phyloP scores from a whole-genome alignment of 139 green algal species.

The Microglena sp. region DNA sequence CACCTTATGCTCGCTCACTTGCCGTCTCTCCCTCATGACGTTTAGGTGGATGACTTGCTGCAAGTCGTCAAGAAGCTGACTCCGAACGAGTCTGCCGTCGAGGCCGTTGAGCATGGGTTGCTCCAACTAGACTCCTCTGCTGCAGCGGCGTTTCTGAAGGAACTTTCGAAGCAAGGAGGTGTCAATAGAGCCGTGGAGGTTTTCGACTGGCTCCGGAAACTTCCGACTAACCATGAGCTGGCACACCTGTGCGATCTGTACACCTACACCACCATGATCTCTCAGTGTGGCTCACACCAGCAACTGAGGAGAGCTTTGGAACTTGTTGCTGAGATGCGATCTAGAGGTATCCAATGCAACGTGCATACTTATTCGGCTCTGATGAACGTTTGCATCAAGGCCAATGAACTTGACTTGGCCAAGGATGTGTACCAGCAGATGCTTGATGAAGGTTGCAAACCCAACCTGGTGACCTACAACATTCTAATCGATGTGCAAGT shows the following conservation, averaged over 20 bases:
- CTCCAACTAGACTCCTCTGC: conserved; percentile 65
- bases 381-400: conserved; percentile 75
- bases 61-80: conserved; percentile 30
- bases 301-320: conserved; percentile 57
- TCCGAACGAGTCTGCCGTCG: conserved; percentile 30
- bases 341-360: conserved; percentile 49
- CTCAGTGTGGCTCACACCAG: conserved; percentile 51
- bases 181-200: conserved; percentile 53
- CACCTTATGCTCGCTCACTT: neutral
- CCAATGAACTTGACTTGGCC: conserved; percentile 55
- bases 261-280: conserved; percentile 83
- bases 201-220: conserved; percentile 74
- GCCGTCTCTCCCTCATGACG: neutral
- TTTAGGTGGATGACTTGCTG: conserved; percentile 34
- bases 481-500: conserved; percentile 63
- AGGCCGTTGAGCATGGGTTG: conserved; percentile 43
- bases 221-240: conserved; percentile 45
- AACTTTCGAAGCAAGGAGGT: conserved; percentile 56
- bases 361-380: conserved; percentile 67
- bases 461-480: conserved; percentile 72
- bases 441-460: conserved; percentile 46
- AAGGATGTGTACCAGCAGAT: conserved; percentile 60
- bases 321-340: conserved; percentile 65
- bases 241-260: conserved; percentile 70
- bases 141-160: conserved; percentile 72